Conservation (phyloP, 768 basidiomycete genomes). For the Paxillus ammoniavirescens region DNA sequence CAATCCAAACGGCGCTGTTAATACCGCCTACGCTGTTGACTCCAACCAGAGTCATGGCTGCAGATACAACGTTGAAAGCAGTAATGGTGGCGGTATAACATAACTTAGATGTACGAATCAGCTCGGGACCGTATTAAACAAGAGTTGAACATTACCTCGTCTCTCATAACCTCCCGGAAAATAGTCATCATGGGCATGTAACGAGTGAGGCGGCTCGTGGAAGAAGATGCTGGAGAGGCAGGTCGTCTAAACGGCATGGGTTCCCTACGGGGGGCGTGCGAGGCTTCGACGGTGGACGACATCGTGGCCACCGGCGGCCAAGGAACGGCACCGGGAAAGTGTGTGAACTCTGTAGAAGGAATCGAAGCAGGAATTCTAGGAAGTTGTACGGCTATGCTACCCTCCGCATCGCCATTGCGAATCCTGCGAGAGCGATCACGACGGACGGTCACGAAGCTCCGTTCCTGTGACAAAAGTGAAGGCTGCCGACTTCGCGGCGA, state of each 20-base stretch:
- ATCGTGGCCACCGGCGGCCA: constrained; percentile 16
- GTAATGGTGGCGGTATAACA: constrained; percentile 56
- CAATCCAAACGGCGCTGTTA: constrained; percentile 51
- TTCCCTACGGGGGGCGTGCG: constrained; percentile 11
- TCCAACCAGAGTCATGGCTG: constrained; percentile 49
- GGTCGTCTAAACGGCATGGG: constrained; percentile 6
- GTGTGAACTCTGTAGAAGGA: constrained; percentile 6
- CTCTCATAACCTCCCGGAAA: constrained; percentile 55
- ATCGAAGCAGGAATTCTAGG: not conserved
- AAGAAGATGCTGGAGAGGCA: constrained; percentile 29
- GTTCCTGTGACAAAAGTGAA: constrained; percentile 2
- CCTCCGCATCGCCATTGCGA: not conserved
- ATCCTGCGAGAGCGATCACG: not conserved
- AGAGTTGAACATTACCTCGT: constrained; percentile 52
- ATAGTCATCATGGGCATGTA: constrained; percentile 52
- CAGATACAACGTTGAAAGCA: constrained; percentile 45
- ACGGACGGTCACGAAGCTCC: not conserved
- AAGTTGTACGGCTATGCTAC: not conserved
- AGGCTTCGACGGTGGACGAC: constrained; percentile 8
- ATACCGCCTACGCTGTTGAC: constrained; percentile 45
- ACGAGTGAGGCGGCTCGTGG: constrained; percentile 43
- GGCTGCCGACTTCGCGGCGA: not conserved
- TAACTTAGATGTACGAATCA: constrained; percentile 33
- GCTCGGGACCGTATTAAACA: not conserved
- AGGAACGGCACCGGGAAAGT: constrained; percentile 1